Percentiles rank a stretch among this genome's conserved stretches.
Evolutionary conservation across 495 filamentous ascomycete species (phyloP).

Genomic region (Penicillium coffeae): DNA sequence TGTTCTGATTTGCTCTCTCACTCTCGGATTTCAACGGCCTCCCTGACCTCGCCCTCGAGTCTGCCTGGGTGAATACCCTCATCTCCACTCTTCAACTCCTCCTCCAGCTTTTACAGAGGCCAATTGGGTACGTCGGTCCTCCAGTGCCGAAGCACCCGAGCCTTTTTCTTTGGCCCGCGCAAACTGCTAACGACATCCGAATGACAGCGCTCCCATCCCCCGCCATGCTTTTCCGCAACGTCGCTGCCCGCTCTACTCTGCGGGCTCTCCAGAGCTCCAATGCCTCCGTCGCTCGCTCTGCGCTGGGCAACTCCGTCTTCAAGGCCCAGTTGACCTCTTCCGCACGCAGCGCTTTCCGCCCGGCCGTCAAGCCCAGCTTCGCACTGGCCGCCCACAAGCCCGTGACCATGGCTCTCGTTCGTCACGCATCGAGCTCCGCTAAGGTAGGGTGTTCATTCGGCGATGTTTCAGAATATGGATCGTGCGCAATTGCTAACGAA

Average conservation of each 20-base stretch:
- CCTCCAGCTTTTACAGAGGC: constrained; percentile 18
- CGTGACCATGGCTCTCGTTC: constrained; percentile 50
- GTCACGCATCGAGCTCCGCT: constrained; percentile 37
- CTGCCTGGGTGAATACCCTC: constrained; percentile 34
- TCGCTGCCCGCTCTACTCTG: constrained; percentile 44
- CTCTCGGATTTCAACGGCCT: constrained; percentile 28
- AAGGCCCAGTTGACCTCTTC: constrained; percentile 46
- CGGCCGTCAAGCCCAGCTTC: constrained; percentile 31
- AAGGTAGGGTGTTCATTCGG: constrained; percentile 25
- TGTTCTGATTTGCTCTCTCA: constrained; percentile 33
- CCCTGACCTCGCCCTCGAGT: constrained; percentile 31
- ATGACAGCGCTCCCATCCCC: constrained; percentile 31
- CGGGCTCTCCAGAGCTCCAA: constrained; percentile 47
- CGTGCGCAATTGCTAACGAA: constrained; percentile 26
- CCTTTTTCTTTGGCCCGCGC: constrained; percentile 27
- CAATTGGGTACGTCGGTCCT: constrained; percentile 38
- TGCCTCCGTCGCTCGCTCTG: constrained; percentile 42
- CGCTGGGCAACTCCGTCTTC: constrained; percentile 40
- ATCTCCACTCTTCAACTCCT: constrained; percentile 31
- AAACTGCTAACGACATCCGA: constrained; percentile 32
- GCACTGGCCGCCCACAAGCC: constrained; percentile 48
- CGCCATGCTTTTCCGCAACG: constrained; percentile 48
- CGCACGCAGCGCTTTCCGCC: constrained; percentile 33
- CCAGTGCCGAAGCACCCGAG: constrained; percentile 25
- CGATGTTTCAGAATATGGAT: not conserved